Base-by-base conservation (phyloP, 2,329 filamentous ascomycete species). In the Tolypocladium album region DNA sequence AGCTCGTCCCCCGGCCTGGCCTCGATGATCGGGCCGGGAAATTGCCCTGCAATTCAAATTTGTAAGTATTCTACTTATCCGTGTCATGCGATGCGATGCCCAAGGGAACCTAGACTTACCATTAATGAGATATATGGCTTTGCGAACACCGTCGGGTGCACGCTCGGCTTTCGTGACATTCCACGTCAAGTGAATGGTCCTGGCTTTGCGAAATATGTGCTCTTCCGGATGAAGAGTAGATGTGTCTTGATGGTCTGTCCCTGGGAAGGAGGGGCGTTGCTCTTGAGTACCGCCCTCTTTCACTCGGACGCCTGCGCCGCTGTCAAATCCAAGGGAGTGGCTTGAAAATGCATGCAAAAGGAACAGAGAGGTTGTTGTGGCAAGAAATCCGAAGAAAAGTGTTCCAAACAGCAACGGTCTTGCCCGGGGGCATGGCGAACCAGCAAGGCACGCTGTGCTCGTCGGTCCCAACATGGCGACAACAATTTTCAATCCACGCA, bases 61-160 rank as follows among this genome's bases (percentile, higher is more conserved):
- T 36, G 11, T 55, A 11, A 55, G 20, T 22, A 13, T 4, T 11
- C 27, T n/a, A 5, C 8, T 34, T n/a, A 11, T 15, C 17, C 17
- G 17, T n/a, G 27, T 17, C 5, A 8, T 27, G 9, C 17, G 27
- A 34, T 15, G 12, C 47, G 17, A 34, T 5, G 27, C 17, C 12
- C 47, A 34, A 24, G 5, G 27, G 20, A 17, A 7, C 17, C 20
- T 15, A 4, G 0, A 12, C 68, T 34, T 45, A 76, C 75, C 75
- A 63, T 83, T 83, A 61, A 84, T 75, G 3, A 80, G 68, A 65
- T 79, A 79, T 4, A 82, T 72, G 0, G 65, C 63, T 63, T 81
- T 81, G n/a, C 69, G 62, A 1, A 83, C 80, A 0, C 81, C 80
- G 65, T 83, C 79, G 7, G 78, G 78, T 3, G 72, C 70, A n/a